Percentiles rank a stretch among this genome's conserved stretches.
phyloP scores from a whole-genome alignment of 2,329 filamentous ascomycete genomes.

The Neurospora crassa region DNA sequence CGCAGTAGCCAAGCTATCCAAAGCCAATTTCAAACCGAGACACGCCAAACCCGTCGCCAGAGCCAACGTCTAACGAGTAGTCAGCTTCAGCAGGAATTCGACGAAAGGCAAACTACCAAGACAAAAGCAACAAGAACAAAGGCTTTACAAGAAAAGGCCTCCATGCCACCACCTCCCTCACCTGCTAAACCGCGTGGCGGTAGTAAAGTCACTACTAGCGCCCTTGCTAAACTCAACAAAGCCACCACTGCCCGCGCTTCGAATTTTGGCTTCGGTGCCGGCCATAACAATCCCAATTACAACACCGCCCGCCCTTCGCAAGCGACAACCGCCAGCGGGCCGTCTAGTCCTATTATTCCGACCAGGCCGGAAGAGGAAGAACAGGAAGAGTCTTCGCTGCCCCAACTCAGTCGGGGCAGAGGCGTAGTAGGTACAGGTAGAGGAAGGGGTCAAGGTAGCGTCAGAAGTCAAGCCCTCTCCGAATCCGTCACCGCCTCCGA shows the following conservation, averaged over 20 bases:
- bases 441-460: not conserved
- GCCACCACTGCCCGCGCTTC: not conserved
- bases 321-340: slow-evolving; percentile 32
- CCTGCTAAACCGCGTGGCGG: slow-evolving; percentile 4
- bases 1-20: not conserved
- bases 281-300: slow-evolving; percentile 1
- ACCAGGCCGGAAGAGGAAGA: slow-evolving; percentile 9
- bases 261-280: not conserved
- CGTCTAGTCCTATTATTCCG: slow-evolving; percentile 24
- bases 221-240: not conserved
- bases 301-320: slow-evolving; percentile 29
- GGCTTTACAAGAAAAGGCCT: not conserved
- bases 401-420: not conserved
- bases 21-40: not conserved
- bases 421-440: not conserved
- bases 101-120: not conserved
- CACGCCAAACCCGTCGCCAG: not conserved
- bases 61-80: not conserved
- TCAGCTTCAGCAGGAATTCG: not conserved
- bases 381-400: not conserved
- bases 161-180: not conserved
- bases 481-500: not conserved
- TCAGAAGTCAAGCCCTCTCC: not conserved
- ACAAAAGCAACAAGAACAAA: not conserved
- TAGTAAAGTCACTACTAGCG: slow-evolving; percentile 4